Conservation (phyloP, 2,329 filamentous ascomycete genomes). For the Cladosporium sphaerospermum region DNA sequence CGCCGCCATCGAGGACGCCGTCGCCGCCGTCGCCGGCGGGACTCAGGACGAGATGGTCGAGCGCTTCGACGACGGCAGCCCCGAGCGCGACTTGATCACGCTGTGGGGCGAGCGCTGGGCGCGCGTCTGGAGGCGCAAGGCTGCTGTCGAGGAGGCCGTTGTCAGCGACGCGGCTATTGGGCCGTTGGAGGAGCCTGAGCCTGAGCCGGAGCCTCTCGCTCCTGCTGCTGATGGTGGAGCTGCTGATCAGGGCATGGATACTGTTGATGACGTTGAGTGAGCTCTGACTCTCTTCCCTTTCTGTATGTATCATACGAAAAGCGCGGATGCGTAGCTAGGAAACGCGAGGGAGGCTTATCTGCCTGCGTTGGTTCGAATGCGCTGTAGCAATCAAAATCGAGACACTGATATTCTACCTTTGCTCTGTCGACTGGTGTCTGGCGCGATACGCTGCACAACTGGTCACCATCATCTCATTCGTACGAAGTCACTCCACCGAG, state of each 20-base stretch:
- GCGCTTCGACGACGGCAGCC: slow-evolving; percentile 50
- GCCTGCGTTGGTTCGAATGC: too few relatives aligned
- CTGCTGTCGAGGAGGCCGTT: slow-evolving; percentile 76
- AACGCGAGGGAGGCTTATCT: too few relatives aligned
- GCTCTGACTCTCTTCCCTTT: not conserved
- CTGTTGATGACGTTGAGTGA: slow-evolving; percentile 23
- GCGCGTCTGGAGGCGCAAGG: slow-evolving; percentile 73
- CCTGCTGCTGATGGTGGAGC: slow-evolving; percentile 14
- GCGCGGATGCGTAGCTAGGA: too few relatives aligned
- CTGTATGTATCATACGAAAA: too few relatives aligned
- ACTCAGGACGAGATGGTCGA: slow-evolving; percentile 72
- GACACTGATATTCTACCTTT: too few relatives aligned
- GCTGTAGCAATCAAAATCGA: too few relatives aligned
- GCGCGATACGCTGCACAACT: too few relatives aligned
- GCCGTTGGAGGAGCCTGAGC: slow-evolving; percentile 34
- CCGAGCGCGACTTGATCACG: slow-evolving; percentile 59
- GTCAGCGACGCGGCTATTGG: slow-evolving; percentile 51
- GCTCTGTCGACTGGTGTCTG: too few relatives aligned
- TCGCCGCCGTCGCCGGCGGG: slow-evolving; percentile 65
- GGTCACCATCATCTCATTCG: too few relatives aligned
- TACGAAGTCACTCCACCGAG: too few relatives aligned
- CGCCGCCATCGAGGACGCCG: slow-evolving; percentile 69
- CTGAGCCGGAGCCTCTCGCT: slow-evolving; percentile 14
- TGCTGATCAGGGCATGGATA: slow-evolving; percentile 22
- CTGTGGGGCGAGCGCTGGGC: slow-evolving; percentile 84